Evolutionary conservation across 371 early-diverging fungal genomes (phyloP).

Genomic region (Mucor racemosus): DNA sequence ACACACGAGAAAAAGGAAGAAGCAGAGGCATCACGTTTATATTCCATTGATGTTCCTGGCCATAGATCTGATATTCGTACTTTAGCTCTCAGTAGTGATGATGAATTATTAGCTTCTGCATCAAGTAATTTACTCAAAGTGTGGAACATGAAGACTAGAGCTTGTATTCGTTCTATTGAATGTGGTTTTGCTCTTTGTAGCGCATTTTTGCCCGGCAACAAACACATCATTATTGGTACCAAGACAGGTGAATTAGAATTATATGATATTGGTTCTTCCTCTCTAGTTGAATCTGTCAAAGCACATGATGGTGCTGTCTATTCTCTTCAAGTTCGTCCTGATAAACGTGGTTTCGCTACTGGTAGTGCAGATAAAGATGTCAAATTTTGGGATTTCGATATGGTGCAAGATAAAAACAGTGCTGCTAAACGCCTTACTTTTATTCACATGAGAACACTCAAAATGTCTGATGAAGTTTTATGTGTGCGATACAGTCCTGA

Average conservation of each 20-base stretch:
- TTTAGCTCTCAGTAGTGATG: conserved; percentile 84
- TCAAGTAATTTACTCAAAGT: conserved; percentile 82
- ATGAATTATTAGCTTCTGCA: conserved; percentile 83
- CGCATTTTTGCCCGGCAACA: conserved; percentile 91
- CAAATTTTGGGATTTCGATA: conserved; percentile 95
- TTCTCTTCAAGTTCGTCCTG: conserved; percentile 87
- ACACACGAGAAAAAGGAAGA: conserved; percentile 56
- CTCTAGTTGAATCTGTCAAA: conserved; percentile 80
- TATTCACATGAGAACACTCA: conserved; percentile 87
- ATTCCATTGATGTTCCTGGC: conserved; percentile 82
- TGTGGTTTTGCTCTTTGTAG: conserved; percentile 87
- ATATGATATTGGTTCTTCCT: conserved; percentile 84
- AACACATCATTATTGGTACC: conserved; percentile 88
- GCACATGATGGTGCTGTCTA: conserved; percentile 92
- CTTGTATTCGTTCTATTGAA: conserved; percentile 87
- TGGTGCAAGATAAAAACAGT: conserved; percentile 43
- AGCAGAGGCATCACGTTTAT: conserved; percentile 57
- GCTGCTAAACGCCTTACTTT: conserved; percentile 69
- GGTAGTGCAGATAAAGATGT: conserved; percentile 95
- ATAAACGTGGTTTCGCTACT: conserved; percentile 86
- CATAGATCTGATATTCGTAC: conserved; percentile 92
- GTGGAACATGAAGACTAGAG: conserved; percentile 84
- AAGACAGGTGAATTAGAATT: conserved; percentile 88
- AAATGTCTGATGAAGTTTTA: conserved; percentile 93
- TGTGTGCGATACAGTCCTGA: conserved; percentile 86